Base-by-base conservation (phyloP, 202 grass and related monocot species). In the Carex arenaria region DNA sequence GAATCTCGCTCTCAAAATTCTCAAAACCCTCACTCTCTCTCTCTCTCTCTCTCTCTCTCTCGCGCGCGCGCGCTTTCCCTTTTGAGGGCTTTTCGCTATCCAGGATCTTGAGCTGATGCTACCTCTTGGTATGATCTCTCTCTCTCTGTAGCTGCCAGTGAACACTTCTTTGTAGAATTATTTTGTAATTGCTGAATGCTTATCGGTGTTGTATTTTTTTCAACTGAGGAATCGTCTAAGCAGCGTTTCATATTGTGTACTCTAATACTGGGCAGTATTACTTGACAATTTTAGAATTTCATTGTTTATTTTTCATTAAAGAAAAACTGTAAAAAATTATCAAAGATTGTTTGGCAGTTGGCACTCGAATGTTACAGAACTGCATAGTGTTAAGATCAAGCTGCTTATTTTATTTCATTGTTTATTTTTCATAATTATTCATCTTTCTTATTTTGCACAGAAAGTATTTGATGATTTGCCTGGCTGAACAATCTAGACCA, bases 381-480 rank as follows among this genome's bases (percentile, higher is more conserved):
- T 31, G 19, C 42, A 31, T 54, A 31, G 20, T 30, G 49, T 12
- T 78, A 78, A 57, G 18, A 22, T 70, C 38, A 20, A 45, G 36
- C 67, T 70, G 36, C 67, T 20, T 78, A 78, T 28, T 77, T 53
- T 56, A 56, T 51, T 77, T 55, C 3, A 19, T 20, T 23, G 11
- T 77, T 52, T 17, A 56, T 57, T 57, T 78, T 17, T 31, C 14
- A 76, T 32, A 54, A 28, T 8, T 3, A 30, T 56, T 17, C 64
- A 34, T 52, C 0, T 7, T 9, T n/a, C 17, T 57, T 78, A 17
- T 57, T 57, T 65, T 55, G 28, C 59, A 51, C 30, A 82, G 31
- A 10, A 63, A 66, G n/a, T 82, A 51, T 82, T 67, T 49, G 79
- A 67, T 51, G 79, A 66, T 64, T 45, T 82, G 59, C 31, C 79